A percentile compares a stretch with the other conserved stretches of the same genome.
Conservation (phyloP, 345 rosid genomes). For the Salix dunnii region DNA sequence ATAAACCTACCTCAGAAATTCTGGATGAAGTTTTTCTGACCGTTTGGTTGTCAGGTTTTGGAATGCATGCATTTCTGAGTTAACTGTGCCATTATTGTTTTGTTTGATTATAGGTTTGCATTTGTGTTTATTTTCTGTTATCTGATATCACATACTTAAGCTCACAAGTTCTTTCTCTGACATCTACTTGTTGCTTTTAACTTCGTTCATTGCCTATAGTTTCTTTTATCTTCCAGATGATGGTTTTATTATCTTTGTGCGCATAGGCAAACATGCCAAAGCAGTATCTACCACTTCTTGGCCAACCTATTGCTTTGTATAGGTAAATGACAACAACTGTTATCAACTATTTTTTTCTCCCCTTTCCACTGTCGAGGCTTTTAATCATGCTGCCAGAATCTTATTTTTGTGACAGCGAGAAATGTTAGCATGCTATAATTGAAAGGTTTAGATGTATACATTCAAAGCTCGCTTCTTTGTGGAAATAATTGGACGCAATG, state of each 20-base stretch:
- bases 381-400: background rate
- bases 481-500: too few relatives aligned
- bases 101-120: too few relatives aligned
- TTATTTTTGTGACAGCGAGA: too few relatives aligned
- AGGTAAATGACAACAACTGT: constrained; percentile 48
- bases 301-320: constrained; percentile 89
- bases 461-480: too few relatives aligned
- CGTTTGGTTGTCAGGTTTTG: too few relatives aligned
- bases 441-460: background rate
- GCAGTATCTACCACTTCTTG: constrained; percentile 91
- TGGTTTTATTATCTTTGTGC: constrained; percentile 41
- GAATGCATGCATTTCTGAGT: too few relatives aligned
- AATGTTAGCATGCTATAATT: background rate
- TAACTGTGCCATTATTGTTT: too few relatives aligned
- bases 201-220: constrained; percentile 16
- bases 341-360: background rate
- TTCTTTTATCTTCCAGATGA: constrained; percentile 35
- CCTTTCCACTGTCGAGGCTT: background rate
- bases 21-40: too few relatives aligned
- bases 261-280: constrained; percentile 89
- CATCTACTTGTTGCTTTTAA: background rate
- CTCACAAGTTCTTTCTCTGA: background rate
- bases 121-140: background rate
- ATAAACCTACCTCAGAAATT: too few relatives aligned
- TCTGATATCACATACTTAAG: background rate